A percentile compares a stretch with the other conserved stretches of the same genome.
Conservation (phyloP, 495 filamentous ascomycete species). For the Rusavskia elegans region DNA sequence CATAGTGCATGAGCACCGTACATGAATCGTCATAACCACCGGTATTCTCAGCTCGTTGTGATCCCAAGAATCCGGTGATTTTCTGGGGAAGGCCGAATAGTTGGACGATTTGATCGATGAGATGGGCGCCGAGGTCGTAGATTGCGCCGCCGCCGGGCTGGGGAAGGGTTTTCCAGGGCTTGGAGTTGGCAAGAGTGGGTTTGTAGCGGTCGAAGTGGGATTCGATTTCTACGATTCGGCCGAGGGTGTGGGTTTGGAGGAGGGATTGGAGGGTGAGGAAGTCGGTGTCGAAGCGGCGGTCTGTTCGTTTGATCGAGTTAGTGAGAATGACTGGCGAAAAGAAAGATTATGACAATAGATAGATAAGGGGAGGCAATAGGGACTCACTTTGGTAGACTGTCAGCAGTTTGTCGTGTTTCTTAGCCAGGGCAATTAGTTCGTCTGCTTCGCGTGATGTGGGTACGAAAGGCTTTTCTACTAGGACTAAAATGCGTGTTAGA, state of each 20-base stretch:
- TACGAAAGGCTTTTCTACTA: conserved; percentile 85
- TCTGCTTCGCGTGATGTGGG: conserved; percentile 55
- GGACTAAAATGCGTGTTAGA: conserved; percentile 22
- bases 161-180: conserved; percentile 55
- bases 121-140: conserved; percentile 73
- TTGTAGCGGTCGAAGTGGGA: conserved; percentile 75
- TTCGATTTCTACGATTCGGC: conserved; percentile 59
- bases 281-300: conserved; percentile 74
- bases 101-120: conserved; percentile 65
- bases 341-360: neutral
- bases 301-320: conserved; percentile 8
- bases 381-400: conserved; percentile 71
- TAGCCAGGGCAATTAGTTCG: conserved; percentile 48
- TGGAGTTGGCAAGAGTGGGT: conserved; percentile 26
- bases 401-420: conserved; percentile 41
- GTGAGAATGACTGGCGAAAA: too few species aligned
- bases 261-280: conserved; percentile 60
- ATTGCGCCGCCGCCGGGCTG: conserved; percentile 56
- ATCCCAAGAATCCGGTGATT: conserved; percentile 52
- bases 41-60: conserved; percentile 42
- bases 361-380: neutral
- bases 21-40: conserved; percentile 50
- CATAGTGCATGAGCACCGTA: conserved; percentile 54
- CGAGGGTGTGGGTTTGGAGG: conserved; percentile 30
- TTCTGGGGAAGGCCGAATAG: conserved; percentile 61